Conservation (phyloP, 2,329 filamentous ascomycete species). For the Aspergillus sp. region DNA sequence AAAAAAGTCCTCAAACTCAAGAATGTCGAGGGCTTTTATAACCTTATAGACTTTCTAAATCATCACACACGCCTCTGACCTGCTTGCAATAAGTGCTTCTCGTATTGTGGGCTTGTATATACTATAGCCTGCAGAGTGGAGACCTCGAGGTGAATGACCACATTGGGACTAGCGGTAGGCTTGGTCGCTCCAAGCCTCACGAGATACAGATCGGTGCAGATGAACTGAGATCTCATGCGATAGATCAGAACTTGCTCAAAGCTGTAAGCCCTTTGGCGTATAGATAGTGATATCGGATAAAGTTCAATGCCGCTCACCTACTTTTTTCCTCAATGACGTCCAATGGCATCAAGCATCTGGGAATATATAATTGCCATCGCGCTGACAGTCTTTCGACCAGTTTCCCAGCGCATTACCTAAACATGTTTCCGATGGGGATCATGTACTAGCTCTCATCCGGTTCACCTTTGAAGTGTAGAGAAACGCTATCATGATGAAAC, state of each 20-base stretch:
- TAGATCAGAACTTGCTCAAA: too few species aligned
- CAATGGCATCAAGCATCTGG: too few species aligned
- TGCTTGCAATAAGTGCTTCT: background rate
- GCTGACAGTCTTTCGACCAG: too few species aligned
- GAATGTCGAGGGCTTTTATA: background rate
- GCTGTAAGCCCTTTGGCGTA: too few species aligned
- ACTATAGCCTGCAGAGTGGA: conserved; percentile 15
- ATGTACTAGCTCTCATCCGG: too few species aligned
- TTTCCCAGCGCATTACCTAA: too few species aligned
- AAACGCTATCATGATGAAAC: background rate
- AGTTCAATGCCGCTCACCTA: too few species aligned
- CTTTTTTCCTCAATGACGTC: too few species aligned
- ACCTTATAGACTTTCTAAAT: background rate
- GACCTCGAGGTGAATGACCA: conserved; percentile 32
- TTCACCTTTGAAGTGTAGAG: background rate
- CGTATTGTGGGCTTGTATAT: background rate
- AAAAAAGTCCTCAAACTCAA: background rate
- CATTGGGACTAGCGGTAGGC: conserved; percentile 29
- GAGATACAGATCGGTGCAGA: background rate
- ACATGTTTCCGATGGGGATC: too few species aligned
- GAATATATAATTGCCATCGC: too few species aligned
- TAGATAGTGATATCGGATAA: too few species aligned
- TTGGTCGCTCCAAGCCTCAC: background rate
- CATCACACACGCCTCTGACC: background rate
- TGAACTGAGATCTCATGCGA: too few species aligned